phyloP scores from a whole-genome alignment of 345 rosid genomes.

The Brassica carinata region DNA sequence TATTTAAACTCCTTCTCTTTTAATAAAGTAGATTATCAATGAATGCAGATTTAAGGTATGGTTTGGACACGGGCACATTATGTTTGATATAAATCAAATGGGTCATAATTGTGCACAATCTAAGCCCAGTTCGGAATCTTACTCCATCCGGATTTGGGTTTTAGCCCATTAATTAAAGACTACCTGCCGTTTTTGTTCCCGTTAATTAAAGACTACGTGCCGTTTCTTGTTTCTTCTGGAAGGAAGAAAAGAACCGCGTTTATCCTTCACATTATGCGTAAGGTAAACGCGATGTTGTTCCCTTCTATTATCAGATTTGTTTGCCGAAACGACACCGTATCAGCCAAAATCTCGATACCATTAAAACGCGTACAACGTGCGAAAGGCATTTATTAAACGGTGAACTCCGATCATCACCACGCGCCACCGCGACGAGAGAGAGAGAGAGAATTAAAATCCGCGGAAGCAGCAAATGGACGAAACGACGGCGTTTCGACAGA shows the following conservation, averaged over 20 bases:
- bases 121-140: neutral
- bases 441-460: neutral
- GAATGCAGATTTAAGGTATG: too few species aligned
- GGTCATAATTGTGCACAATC: neutral
- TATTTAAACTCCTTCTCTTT: too few species aligned
- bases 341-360: neutral
- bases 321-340: neutral
- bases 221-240: constrained; percentile 2
- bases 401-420: constrained; percentile 20
- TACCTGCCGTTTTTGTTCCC: neutral
- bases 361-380: constrained; percentile 29
- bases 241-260: neutral
- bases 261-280: neutral
- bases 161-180: neutral
- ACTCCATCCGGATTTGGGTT: neutral
- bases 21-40: too few species aligned
- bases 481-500: constrained; percentile 29
- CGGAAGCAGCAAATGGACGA: constrained; percentile 32
- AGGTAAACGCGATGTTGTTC: constrained; percentile 18
- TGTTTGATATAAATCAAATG: too few species aligned
- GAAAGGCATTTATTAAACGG: neutral
- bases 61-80: too few species aligned
- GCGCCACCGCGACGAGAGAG: constrained; percentile 23
- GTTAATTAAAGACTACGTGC: neutral
- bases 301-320: constrained; percentile 12